These are phyloP conservation scores for Phytophthora syringae DNA, from an alignment of 352 stramenopile species.

Conservation along the genomic window DNA sequence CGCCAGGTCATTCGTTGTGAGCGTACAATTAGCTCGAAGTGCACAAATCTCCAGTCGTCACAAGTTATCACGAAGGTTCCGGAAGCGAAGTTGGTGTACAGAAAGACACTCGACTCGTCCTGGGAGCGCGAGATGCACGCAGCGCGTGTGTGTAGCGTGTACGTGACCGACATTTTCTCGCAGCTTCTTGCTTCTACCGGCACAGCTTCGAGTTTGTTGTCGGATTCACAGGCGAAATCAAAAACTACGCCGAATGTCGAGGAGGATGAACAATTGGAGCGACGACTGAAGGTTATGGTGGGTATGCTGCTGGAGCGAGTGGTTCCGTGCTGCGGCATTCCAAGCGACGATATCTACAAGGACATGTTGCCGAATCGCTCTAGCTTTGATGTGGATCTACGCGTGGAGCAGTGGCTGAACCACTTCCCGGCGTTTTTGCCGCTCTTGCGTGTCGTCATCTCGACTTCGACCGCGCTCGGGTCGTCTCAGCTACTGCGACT, in stretches of 20 bases:
- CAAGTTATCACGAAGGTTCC: slow-evolving; percentile 73
- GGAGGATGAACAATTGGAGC: slow-evolving; percentile 49
- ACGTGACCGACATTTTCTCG: slow-evolving; percentile 58
- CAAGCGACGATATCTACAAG: slow-evolving; percentile 84
- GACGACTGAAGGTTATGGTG: slow-evolving; percentile 60
- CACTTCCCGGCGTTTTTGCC: slow-evolving; percentile 80
- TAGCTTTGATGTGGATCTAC: slow-evolving; percentile 80
- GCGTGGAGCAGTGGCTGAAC: slow-evolving; percentile 86
- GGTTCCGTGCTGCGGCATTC: slow-evolving; percentile 79
- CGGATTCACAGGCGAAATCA: neutral
- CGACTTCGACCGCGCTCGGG: slow-evolving; percentile 40
- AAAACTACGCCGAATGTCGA: slow-evolving; percentile 20
- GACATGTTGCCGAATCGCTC: slow-evolving; percentile 83
- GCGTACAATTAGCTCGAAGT: slow-evolving; percentile 84
- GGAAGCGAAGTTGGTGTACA: slow-evolving; percentile 62
- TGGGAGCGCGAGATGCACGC: slow-evolving; percentile 78
- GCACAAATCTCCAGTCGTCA: slow-evolving; percentile 79
- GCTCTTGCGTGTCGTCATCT: slow-evolving; percentile 54
- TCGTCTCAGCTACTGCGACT: slow-evolving; percentile 61
- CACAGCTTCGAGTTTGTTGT: slow-evolving; percentile 20
- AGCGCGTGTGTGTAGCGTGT: slow-evolving; percentile 60
- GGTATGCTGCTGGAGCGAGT: slow-evolving; percentile 78
- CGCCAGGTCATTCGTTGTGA: slow-evolving; percentile 70
- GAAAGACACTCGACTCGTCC: slow-evolving; percentile 74
- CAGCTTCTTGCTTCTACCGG: slow-evolving; percentile 47